Evolutionary conservation across 2,329 filamentous ascomycete species (phyloP).

Genomic region (Alternaria conjuncta): DNA sequence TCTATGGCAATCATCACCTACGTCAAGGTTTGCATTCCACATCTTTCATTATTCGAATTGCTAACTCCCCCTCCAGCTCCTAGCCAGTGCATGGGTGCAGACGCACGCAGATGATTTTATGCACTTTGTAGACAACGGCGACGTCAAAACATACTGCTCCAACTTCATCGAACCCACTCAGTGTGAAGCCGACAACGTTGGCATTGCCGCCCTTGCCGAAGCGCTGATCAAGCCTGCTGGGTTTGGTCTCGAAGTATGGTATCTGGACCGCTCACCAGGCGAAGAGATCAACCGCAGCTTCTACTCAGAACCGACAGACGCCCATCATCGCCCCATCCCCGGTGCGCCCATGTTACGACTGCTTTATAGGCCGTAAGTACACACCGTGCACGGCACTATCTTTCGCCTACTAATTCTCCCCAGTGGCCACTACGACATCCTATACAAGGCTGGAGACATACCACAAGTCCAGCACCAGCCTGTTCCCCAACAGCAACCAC

Average conservation of each 20-base stretch:
- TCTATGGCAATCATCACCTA: constrained; percentile 86
- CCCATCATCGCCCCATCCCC: constrained; percentile 52
- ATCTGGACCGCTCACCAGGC: constrained; percentile 85
- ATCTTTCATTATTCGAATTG: not conserved
- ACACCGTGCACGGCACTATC: not conserved
- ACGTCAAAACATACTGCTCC: constrained; percentile 72
- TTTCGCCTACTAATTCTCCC: constrained; percentile 16
- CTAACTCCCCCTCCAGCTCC: constrained; percentile 60
- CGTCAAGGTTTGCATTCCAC: constrained; percentile 61
- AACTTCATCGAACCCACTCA: constrained; percentile 75
- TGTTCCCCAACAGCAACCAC: constrained; percentile 35
- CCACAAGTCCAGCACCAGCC: constrained; percentile 37
- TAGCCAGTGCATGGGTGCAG: constrained; percentile 86
- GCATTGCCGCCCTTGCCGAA: constrained; percentile 77
- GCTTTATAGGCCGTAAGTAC: constrained; percentile 69
- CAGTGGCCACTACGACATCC: constrained; percentile 89
- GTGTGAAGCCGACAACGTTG: constrained; percentile 90
- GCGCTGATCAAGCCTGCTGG: constrained; percentile 79
- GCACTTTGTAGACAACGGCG: constrained; percentile 66
- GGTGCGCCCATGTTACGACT: constrained; percentile 69
- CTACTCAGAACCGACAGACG: constrained; percentile 60
- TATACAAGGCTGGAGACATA: constrained; percentile 73
- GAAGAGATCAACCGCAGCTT: constrained; percentile 73
- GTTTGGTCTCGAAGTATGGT: constrained; percentile 84
- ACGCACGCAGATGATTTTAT: constrained; percentile 72